Conservation (phyloP, 495 filamentous ascomycete species). For the Lepraria neglecta region DNA sequence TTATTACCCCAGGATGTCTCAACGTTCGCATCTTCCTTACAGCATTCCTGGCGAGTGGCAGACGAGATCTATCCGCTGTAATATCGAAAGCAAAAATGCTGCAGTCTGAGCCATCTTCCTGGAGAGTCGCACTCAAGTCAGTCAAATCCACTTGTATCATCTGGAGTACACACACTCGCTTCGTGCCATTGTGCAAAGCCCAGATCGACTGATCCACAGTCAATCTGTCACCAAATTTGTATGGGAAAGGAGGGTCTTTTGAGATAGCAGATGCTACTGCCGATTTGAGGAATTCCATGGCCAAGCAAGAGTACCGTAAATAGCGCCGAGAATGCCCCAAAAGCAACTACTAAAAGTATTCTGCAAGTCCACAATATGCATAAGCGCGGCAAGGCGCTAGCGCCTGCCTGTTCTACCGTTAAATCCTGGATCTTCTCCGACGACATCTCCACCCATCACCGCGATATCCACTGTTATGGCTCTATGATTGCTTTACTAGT, state of each 20-base stretch:
- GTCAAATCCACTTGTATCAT: slow-evolving; percentile 13
- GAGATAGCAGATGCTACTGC: slow-evolving; percentile 94
- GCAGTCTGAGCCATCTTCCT: slow-evolving; percentile 91
- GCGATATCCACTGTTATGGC: no score
- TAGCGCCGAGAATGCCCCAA: no score
- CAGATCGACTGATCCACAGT: slow-evolving; percentile 87
- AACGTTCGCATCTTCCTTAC: slow-evolving; percentile 85
- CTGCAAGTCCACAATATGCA: no score
- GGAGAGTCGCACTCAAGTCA: slow-evolving; percentile 10
- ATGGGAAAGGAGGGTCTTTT: slow-evolving; percentile 87
- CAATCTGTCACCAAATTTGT: slow-evolving; percentile 82
- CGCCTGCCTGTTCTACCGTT: no score
- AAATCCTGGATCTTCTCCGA: no score
- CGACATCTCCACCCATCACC: no score
- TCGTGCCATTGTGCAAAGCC: slow-evolving; percentile 86
- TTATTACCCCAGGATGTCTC: slow-evolving; percentile 88
- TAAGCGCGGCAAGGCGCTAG: no score
- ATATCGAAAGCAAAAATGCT: slow-evolving; percentile 96
- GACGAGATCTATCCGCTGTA: slow-evolving; percentile 62
- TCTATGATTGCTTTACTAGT: no score
- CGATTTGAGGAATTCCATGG: slow-evolving; percentile 96
- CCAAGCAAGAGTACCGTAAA: neutral
- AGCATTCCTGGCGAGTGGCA: slow-evolving; percentile 87
- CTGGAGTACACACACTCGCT: slow-evolving; percentile 55
- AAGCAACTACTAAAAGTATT: neutral